These are phyloP conservation scores for Zygosaccharomyces sapae DNA, from an alignment of 1,139 yeast species.

Conservation along the genomic window DNA sequence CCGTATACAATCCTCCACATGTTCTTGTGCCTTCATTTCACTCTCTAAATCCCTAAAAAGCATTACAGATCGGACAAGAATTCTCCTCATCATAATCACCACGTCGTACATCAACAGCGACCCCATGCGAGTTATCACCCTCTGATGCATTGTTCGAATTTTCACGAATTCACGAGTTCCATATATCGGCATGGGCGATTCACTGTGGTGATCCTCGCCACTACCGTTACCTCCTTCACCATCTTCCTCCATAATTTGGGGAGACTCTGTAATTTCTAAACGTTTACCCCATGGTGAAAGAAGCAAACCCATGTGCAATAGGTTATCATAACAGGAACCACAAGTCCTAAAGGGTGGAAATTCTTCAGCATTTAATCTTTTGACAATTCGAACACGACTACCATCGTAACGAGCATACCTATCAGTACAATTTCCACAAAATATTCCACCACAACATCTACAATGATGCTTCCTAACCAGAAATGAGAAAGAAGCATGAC, in stretches of 20 bases:
- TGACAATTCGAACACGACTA: slow-evolving; percentile 61
- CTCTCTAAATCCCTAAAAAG: slow-evolving; percentile 39
- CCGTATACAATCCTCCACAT: slow-evolving; percentile 64
- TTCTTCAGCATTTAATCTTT: slow-evolving; percentile 65
- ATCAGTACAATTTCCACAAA: slow-evolving; percentile 30
- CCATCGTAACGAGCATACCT: slow-evolving; percentile 30
- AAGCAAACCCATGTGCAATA: slow-evolving; percentile 27
- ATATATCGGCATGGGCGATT: slow-evolving; percentile 4
- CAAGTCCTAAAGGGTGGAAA: slow-evolving; percentile 33
- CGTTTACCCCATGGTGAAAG: slow-evolving; percentile 22
- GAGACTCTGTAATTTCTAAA: slow-evolving; percentile 9
- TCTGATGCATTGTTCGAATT: slow-evolving; percentile 11
- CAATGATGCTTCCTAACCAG: slow-evolving; percentile 89
- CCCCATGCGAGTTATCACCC: slow-evolving; percentile 8
- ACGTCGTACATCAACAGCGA: slow-evolving; percentile 15
- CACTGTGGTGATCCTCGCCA: not conserved
- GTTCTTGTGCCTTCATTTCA: slow-evolving; percentile 51
- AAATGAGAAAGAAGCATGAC: slow-evolving; percentile 55
- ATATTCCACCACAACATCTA: slow-evolving; percentile 42
- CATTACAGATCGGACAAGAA: slow-evolving; percentile 56
- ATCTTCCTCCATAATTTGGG: slow-evolving; percentile 42
- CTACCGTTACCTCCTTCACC: slow-evolving; percentile 20
- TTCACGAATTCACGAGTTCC: slow-evolving; percentile 14
- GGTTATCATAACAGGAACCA: slow-evolving; percentile 33
- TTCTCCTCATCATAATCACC: slow-evolving; percentile 39